Conservation (phyloP, 1,284 basidiomycete genomes). For the Cutaneotrichosporon spelunceum region DNA sequence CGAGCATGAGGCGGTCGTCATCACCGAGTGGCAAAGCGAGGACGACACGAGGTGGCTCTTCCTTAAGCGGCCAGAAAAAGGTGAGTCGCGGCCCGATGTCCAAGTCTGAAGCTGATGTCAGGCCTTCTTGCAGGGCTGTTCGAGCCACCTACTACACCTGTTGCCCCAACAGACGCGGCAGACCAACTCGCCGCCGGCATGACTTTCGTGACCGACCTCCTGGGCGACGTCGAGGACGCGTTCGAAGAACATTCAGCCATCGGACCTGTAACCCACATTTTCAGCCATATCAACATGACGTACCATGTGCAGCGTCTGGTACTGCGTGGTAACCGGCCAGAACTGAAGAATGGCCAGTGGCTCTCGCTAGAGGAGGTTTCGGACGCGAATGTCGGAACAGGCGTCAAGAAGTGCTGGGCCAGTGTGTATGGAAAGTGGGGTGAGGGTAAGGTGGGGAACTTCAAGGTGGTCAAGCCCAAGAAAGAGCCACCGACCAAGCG, state of each 20-base stretch:
- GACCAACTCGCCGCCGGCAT: conserved; percentile 18
- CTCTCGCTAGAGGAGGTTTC: conserved; percentile 33
- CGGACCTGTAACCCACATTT: conserved; percentile 64
- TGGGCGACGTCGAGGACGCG: not conserved
- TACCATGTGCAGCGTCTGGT: conserved; percentile 61
- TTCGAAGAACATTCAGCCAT: not conserved
- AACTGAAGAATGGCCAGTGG: conserved; percentile 27
- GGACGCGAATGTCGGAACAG: conserved; percentile 48
- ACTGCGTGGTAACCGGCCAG: conserved; percentile 12
- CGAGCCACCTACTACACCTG: conserved; percentile 45
- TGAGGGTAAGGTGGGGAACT: conserved; percentile 20
- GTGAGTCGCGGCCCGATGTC: conserved; percentile 52
- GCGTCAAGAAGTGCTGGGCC: conserved; percentile 51
- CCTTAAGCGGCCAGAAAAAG: conserved; percentile 74
- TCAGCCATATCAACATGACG: conserved; percentile 86
- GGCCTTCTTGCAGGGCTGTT: conserved; percentile 81
- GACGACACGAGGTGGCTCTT: conserved; percentile 62
- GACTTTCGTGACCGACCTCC: not conserved
- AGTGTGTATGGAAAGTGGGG: conserved; percentile 43
- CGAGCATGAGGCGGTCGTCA: conserved; percentile 79
- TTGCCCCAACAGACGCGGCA: conserved; percentile 11
- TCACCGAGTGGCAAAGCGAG: conserved; percentile 68
- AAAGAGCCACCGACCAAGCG: not conserved
- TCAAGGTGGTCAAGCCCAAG: not conserved
- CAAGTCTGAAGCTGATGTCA: conserved; percentile 44